These are phyloP conservation scores for Neurospora intermedia DNA, from an alignment of 495 filamentous ascomycete species.

Conservation along the genomic window DNA sequence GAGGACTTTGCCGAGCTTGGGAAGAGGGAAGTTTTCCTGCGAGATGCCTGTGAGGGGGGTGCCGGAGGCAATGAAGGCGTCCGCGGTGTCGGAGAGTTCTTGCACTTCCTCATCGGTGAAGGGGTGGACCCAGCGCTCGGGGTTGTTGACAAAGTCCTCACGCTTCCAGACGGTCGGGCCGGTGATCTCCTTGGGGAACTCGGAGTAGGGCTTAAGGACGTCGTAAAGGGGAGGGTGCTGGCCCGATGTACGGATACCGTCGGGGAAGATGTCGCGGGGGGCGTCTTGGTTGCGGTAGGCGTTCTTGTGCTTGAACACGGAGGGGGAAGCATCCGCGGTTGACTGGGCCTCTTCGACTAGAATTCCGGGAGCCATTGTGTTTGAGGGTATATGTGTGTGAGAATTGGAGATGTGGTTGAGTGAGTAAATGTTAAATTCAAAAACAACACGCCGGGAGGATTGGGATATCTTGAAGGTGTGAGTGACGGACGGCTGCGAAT, in stretches of 20 bases:
- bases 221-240: constrained; percentile 68
- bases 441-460: background rate
- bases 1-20: constrained; percentile 47
- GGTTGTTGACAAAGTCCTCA: constrained; percentile 59
- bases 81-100: constrained; percentile 57
- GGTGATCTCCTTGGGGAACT: constrained; percentile 62
- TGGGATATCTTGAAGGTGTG: background rate
- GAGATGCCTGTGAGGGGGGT: constrained; percentile 64
- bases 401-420: background rate
- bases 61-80: constrained; percentile 52
- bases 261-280: constrained; percentile 29
- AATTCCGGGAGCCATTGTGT: constrained; percentile 24
- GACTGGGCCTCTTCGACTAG: constrained; percentile 18
- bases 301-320: background rate
- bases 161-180: constrained; percentile 72
- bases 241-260: constrained; percentile 57
- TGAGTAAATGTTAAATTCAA: background rate
- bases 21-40: constrained; percentile 59
- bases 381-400: background rate
- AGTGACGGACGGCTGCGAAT: background rate
- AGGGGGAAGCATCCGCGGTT: background rate
- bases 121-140: constrained; percentile 66
- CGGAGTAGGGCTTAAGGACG: constrained; percentile 52
- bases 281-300: constrained; percentile 15
- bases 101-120: constrained; percentile 56